A percentile compares a stretch with the other conserved stretches of the same genome.
Evolutionary conservation across 2,329 filamentous ascomycete genomes (phyloP).

Genomic region (Stachybotrys chartarum): DNA sequence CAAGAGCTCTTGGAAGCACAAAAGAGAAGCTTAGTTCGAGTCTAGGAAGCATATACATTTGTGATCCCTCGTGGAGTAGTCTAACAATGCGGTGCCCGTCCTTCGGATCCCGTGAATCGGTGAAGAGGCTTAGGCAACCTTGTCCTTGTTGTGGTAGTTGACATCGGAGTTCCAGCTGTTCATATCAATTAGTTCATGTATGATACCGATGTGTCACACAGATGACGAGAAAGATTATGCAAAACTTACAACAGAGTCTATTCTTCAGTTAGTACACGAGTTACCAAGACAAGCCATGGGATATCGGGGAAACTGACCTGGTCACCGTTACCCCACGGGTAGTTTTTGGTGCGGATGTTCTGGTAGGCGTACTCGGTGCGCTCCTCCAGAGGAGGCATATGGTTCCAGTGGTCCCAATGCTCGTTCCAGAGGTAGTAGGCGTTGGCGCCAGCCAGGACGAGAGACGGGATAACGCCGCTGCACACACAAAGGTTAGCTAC

Average conservation of each 20-base stretch:
- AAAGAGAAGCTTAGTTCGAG: constrained; percentile 14
- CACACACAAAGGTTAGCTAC: constrained; percentile 13
- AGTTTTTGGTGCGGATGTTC: constrained; percentile 97
- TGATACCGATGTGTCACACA: not conserved
- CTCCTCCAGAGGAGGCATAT: constrained; percentile 84
- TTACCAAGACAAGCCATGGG: not conserved
- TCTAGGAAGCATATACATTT: constrained; percentile 25
- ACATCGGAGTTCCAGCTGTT: constrained; percentile 84
- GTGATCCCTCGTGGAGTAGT: constrained; percentile 16
- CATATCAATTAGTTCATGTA: constrained; percentile 8
- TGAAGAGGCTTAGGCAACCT: constrained; percentile 38
- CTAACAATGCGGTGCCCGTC: constrained; percentile 15
- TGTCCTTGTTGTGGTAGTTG: constrained; percentile 97
- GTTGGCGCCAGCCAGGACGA: constrained; percentile 69
- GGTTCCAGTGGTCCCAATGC: constrained; percentile 93
- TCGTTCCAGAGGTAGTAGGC: constrained; percentile 88
- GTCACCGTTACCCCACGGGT: constrained; percentile 88
- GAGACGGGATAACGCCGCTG: constrained; percentile 68
- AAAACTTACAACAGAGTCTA: constrained; percentile 47
- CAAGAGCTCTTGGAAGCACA: not conserved
- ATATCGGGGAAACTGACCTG: constrained; percentile 51
- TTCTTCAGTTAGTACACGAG: constrained; percentile 14
- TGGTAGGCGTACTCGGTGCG: constrained; percentile 91
- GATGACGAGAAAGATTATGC: not conserved
- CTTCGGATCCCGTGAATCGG: not conserved